phyloP scores from a whole-genome alignment of 441 rosid genomes.

The Viola pubescens region DNA sequence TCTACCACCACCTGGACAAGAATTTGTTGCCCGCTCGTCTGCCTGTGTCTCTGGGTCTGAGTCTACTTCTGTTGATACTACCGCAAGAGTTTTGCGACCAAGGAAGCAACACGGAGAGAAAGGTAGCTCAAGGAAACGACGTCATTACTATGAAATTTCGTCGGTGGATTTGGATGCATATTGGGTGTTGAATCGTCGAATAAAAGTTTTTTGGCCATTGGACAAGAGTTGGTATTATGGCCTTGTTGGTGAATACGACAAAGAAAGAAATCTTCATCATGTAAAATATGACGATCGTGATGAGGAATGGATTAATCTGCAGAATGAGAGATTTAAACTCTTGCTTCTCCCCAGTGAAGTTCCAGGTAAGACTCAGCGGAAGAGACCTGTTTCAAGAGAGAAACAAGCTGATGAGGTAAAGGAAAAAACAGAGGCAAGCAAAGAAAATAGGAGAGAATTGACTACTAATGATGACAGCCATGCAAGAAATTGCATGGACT shows the following conservation, averaged over 20 bases:
- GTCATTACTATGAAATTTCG: constrained; percentile 75
- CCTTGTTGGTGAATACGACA: constrained; percentile 64
- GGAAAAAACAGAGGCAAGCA: constrained; percentile 27
- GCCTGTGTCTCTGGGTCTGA: constrained; percentile 39
- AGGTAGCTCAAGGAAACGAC: constrained; percentile 57
- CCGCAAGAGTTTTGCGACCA: constrained; percentile 71
- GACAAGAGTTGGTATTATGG: constrained; percentile 90
- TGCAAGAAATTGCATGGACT: constrained; percentile 52
- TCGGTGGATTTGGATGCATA: constrained; percentile 55
- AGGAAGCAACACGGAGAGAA: constrained; percentile 49
- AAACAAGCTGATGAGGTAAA: constrained; percentile 28
- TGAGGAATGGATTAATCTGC: constrained; percentile 88
- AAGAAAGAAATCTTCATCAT: constrained; percentile 73
- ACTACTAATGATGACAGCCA: constrained; percentile 45
- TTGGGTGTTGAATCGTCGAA: constrained; percentile 67
- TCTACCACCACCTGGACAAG: constrained; percentile 34
- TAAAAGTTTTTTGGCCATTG: constrained; percentile 93
- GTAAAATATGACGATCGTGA: constrained; percentile 95
- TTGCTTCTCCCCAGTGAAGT: constrained; percentile 75
- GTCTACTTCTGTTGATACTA: constrained; percentile 47
- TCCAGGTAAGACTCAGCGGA: constrained; percentile 43
- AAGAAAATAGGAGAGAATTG: constrained; percentile 34
- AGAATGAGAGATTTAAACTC: constrained; percentile 78
- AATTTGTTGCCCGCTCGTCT: constrained; percentile 23
- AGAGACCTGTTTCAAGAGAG: constrained; percentile 31